Conservation (phyloP, 176 grass and related monocot species). For the Raddia guianensis region DNA sequence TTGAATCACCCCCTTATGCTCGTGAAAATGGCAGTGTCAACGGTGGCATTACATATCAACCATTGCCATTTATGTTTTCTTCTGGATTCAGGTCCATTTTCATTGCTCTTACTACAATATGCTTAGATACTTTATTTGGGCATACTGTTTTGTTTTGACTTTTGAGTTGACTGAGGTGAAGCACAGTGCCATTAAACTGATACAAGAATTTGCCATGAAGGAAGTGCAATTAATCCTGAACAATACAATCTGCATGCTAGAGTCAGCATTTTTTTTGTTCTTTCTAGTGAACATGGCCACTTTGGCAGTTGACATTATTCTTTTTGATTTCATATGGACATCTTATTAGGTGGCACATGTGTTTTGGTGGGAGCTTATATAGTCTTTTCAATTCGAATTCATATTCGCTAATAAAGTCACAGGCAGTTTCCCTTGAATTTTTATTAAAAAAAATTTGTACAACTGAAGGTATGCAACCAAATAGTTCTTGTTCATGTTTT, state of each 20-base stretch:
- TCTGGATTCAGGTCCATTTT: slow-evolving; percentile 78
- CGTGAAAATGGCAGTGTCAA: slow-evolving; percentile 47
- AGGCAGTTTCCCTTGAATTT: background rate
- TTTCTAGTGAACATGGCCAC: background rate
- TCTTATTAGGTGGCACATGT: background rate
- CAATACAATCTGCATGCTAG: background rate
- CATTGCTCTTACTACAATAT: slow-evolving; percentile 25
- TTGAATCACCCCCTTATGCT: slow-evolving; percentile 62
- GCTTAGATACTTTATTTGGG: slow-evolving; percentile 20
- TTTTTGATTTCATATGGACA: slow-evolving; percentile 5
- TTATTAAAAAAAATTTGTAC: background rate
- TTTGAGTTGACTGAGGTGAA: slow-evolving; percentile 29
- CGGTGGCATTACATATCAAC: slow-evolving; percentile 65
- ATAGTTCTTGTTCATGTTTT: background rate
- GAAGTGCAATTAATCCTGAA: slow-evolving; percentile 14
- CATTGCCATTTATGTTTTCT: slow-evolving; percentile 61
- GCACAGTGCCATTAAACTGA: slow-evolving; percentile 4
- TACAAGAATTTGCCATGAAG: slow-evolving; percentile 6
- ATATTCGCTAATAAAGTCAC: slow-evolving; percentile 10
- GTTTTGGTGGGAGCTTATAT: slow-evolving; percentile 16
- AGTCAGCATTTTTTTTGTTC: background rate
- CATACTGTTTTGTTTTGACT: slow-evolving; percentile 8
- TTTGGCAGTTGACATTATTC: background rate
- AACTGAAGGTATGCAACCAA: slow-evolving; percentile 9
- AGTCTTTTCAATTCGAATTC: slow-evolving; percentile 16